A percentile compares a stretch with the other conserved stretches of the same genome.
These are phyloP conservation scores for Ganoderma lucidum DNA, from an alignment of 1,284 basidiomycete genomes.

Conservation along the genomic window DNA sequence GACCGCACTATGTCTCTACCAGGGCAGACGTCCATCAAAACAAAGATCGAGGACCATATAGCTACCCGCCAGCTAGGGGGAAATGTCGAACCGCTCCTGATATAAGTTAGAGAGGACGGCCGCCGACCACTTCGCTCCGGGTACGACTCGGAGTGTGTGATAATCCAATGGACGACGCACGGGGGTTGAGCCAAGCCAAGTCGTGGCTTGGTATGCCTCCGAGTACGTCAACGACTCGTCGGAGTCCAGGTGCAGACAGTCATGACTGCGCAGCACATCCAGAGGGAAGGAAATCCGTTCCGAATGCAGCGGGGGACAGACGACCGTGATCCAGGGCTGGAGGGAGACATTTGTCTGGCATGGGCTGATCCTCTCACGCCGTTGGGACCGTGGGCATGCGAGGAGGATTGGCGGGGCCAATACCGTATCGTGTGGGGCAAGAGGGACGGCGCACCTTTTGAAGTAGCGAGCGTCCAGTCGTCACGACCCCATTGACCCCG, in stretches of 20 bases:
- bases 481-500: neutral
- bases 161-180: neutral
- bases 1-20: too few relatives aligned
- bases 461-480: conserved; percentile 3
- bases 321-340: conserved; percentile 19
- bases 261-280: neutral
- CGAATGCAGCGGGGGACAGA: conserved; percentile 14
- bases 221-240: neutral
- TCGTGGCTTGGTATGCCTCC: neutral
- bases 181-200: neutral
- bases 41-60: too few relatives aligned
- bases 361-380: conserved; percentile 23
- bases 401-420: conserved; percentile 11
- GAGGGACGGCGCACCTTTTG: conserved; percentile 5
- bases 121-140: neutral
- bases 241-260: neutral
- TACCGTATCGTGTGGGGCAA: conserved; percentile 23
- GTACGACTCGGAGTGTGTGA: neutral
- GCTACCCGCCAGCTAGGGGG: too few relatives aligned
- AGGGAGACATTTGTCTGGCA: conserved; percentile 16
- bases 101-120: neutral
- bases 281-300: conserved; percentile 6
- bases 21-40: too few relatives aligned
- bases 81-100: neutral
- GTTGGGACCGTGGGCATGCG: conserved; percentile 22